Percentiles rank a stretch among this genome's conserved stretches.
Conservation (phyloP, 352 stramenopile species). For the Pythium chondricola region DNA sequence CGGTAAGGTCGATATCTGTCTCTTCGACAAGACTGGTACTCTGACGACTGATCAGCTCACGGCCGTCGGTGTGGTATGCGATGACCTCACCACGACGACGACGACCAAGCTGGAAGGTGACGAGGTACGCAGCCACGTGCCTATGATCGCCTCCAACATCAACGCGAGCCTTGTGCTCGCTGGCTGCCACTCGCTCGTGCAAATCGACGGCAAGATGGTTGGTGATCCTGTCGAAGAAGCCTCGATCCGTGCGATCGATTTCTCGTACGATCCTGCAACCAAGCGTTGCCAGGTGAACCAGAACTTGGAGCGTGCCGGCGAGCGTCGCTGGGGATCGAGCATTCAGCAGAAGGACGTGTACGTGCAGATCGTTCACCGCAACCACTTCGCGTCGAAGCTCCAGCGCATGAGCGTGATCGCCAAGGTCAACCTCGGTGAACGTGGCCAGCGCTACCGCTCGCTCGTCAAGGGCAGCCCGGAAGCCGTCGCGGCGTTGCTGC, state of each 20-base stretch:
- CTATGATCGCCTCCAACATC: conserved; percentile 81
- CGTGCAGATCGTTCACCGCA: conserved; percentile 90
- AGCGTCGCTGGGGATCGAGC: conserved; percentile 61
- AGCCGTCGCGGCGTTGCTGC: conserved; percentile 84
- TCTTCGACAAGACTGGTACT: conserved; percentile 99
- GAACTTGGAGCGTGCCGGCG: conserved; percentile 52
- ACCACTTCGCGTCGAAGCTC: conserved; percentile 94
- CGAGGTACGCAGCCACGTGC: conserved; percentile 57
- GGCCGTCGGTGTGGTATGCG: conserved; percentile 88
- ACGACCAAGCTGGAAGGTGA: conserved; percentile 20
- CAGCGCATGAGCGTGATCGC: conserved; percentile 97
- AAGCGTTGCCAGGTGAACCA: conserved; percentile 74
- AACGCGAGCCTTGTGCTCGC: conserved; percentile 78
- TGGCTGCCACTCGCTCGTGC: conserved; percentile 96
- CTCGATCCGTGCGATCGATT: conserved; percentile 96
- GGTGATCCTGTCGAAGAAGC: conserved; percentile 98
- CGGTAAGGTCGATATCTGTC: conserved; percentile 94
- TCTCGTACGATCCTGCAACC: conserved; percentile 68
- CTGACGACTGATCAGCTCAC: conserved; percentile 96
- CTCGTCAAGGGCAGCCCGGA: conserved; percentile 98
- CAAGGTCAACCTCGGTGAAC: conserved; percentile 73
- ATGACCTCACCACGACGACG: conserved; percentile 42
- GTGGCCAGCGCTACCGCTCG: conserved; percentile 67
- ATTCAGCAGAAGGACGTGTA: conserved; percentile 78
- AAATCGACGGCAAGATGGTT: conserved; percentile 94